Conservation (phyloP, 2,329 filamentous ascomycete species). For the Trichoderma sp. region DNA sequence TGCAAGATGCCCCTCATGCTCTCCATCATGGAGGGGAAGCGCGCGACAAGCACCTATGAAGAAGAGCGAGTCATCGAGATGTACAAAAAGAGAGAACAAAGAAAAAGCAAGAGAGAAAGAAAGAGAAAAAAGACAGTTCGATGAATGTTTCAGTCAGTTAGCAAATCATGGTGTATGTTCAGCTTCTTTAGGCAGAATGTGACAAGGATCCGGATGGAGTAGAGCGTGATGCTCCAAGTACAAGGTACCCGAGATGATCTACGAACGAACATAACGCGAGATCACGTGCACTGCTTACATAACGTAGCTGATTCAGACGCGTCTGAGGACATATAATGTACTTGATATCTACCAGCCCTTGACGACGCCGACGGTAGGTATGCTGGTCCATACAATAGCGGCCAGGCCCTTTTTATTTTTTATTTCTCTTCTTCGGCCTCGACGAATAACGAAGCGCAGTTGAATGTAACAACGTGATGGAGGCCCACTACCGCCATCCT, state of each 20-base stretch:
- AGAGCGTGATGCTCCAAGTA: background rate
- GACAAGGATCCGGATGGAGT: background rate
- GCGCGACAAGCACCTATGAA: conserved; percentile 3
- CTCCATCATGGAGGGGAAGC: conserved; percentile 36
- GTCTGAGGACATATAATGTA: background rate
- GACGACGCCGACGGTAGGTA: background rate
- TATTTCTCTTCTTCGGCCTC: background rate
- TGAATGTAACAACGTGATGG: background rate
- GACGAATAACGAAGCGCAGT: background rate
- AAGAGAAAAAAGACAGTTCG: background rate
- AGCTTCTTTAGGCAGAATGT: background rate
- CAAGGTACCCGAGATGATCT: background rate
- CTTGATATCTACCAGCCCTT: background rate
- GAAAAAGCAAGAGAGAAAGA: background rate
- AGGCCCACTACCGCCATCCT: background rate
- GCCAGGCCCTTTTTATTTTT: background rate
- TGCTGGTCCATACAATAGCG: background rate
- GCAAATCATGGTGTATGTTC: background rate
- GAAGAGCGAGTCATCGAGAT: background rate
- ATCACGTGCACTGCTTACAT: background rate
- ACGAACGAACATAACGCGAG: background rate
- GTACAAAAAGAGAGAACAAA: background rate
- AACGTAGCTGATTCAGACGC: background rate
- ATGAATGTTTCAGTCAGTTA: background rate
- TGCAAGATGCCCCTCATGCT: conserved; percentile 47